Base-by-base conservation (phyloP, 1,284 basidiomycete genomes). In the Sporisorium scitamineum region DNA sequence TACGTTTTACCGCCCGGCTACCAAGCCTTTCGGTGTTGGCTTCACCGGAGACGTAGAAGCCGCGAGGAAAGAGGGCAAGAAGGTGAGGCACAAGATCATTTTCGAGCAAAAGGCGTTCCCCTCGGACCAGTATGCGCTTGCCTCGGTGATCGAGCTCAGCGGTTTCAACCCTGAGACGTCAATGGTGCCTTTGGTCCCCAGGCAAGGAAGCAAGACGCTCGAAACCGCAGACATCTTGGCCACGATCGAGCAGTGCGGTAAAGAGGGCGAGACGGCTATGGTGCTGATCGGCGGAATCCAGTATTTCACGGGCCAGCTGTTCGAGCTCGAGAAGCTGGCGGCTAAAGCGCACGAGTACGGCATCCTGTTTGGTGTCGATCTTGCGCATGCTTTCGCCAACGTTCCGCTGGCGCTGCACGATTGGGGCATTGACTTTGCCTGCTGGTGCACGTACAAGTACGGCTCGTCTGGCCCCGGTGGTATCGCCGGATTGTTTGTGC, bases 251-350 rank as follows among this genome's bases (percentile, higher is more conserved):
- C 52, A 52, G 39, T 69, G 78, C 41, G 77, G 71, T 37, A 54
- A 69, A 26, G 80, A 76, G 41, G 82, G 79, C 45, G 80, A 83
- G 60, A 79, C 77, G 27, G 79, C 82, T 16, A 59, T 84, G 29
- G 54, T 84, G 14, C 68, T 84, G 53, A 76, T 84, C 20, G 78
- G 78, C 34, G 80, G 79, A 20, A 70, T 84, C 9, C 96, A 99
- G 86, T 99, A 95, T 88, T 98, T 97, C 87, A 96, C 94, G 13
- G 97, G 95, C n/a, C 95, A 99, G 86, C 90, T 89, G 85, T 98
- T 99, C 87, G 92, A 94, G 61, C 94, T 97, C 87, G 83, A 92
- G 82, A 87, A 87, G 26, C 92, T 99, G 82, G 94, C 94, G 16
- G 89, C 88, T 67, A 93, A 92, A 67, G 92, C 93, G n/a, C 80